phyloP scores from a whole-genome alignment of 2,329 filamentous ascomycete species.

The Fusarium sp. region DNA sequence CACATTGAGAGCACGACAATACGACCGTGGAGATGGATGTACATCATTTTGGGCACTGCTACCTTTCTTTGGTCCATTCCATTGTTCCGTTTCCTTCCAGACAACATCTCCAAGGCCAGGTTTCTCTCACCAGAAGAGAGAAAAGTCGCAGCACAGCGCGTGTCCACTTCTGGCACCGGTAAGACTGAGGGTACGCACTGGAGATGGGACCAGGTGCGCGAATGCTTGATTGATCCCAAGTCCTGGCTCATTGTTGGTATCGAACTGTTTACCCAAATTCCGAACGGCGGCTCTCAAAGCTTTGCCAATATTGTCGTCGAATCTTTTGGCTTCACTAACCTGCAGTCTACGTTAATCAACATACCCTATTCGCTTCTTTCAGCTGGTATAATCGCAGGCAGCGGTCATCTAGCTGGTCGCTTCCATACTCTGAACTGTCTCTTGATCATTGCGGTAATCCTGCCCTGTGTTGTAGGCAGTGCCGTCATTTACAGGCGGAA shows the following conservation, averaged over 20 bases:
- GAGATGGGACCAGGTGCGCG: conserved; percentile 62
- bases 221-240: conserved; percentile 68
- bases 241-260: conserved; percentile 69
- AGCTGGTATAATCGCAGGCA: conserved; percentile 59
- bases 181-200: conserved; percentile 60
- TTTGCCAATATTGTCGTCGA: conserved; percentile 68
- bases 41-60: conserved; percentile 62
- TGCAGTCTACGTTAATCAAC: conserved; percentile 67
- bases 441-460: conserved; percentile 61
- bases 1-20: conserved; percentile 59
- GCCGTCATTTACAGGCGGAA: conserved; percentile 63
- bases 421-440: conserved; percentile 64
- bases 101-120: conserved; percentile 63
- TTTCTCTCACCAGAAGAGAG: conserved; percentile 68
- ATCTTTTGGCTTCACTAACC: conserved; percentile 65
- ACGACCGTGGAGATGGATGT: conserved; percentile 68
- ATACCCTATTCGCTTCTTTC: conserved; percentile 68
- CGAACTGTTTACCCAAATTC: conserved; percentile 65
- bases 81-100: conserved; percentile 61
- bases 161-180: conserved; percentile 63
- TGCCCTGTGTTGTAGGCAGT: conserved; percentile 64
- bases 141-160: conserved; percentile 58
- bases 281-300: conserved; percentile 70
- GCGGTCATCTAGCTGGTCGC: conserved; percentile 62
- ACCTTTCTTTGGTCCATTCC: conserved; percentile 65